These are phyloP conservation scores for Closterium sp. DNA, from an alignment of 139 green algal genomes.

Conservation along the genomic window DNA sequence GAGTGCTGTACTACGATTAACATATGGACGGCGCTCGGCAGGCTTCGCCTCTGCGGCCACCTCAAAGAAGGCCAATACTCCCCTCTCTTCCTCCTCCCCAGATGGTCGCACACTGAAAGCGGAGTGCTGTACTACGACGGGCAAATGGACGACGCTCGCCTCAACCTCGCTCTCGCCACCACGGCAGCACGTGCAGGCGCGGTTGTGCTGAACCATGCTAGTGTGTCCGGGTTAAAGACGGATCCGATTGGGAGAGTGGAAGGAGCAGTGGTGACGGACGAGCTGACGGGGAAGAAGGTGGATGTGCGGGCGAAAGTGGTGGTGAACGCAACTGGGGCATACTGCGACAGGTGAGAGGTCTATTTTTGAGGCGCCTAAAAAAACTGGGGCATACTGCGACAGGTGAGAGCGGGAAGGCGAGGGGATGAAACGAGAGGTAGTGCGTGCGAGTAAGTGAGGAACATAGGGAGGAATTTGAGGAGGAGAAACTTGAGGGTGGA, in stretches of 20 bases:
- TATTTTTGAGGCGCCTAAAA: too few relatives aligned
- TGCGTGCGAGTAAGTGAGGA: not conserved
- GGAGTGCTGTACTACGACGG: constrained; percentile 84
- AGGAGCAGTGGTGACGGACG: constrained; percentile 72
- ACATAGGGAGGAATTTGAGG: too few relatives aligned
- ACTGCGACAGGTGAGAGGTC: constrained; percentile 61
- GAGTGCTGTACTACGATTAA: constrained; percentile 89
- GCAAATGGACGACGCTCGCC: constrained; percentile 93
- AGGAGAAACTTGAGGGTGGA: not conserved
- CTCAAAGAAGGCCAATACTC: too few relatives aligned
- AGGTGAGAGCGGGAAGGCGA: too few relatives aligned
- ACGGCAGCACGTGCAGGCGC: constrained; percentile 85
- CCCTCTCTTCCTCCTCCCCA: not conserved
- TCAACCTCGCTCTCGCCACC: constrained; percentile 81
- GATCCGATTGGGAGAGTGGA: constrained; percentile 41
- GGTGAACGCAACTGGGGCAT: constrained; percentile 89
- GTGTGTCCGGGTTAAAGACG: constrained; percentile 59
- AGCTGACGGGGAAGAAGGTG: constrained; percentile 52
- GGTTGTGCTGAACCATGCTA: constrained; percentile 79
- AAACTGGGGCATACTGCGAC: too few relatives aligned
- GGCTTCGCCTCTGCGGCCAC: not conserved
- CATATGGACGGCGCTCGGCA: constrained; percentile 70
- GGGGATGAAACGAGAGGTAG: not conserved
- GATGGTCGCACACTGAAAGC: constrained; percentile 69
- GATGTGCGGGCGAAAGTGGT: constrained; percentile 74